These are phyloP conservation scores for Cetradonia linearis DNA, from an alignment of 495 filamentous ascomycete species.

Conservation along the genomic window DNA sequence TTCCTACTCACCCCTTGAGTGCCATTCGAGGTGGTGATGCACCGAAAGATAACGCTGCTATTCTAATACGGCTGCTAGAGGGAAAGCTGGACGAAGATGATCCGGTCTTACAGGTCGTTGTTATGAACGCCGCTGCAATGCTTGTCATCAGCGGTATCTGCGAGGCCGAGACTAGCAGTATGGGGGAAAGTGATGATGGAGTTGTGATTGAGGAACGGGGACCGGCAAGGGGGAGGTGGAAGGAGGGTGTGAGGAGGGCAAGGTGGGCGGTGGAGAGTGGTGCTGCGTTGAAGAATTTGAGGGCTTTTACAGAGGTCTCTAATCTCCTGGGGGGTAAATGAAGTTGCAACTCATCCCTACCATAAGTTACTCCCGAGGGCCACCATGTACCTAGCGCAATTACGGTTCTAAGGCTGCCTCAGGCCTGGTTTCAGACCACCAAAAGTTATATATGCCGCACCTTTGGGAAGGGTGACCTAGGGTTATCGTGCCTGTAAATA, in stretches of 20 bases:
- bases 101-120: slow-evolving; percentile 84
- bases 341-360: too few relatives aligned
- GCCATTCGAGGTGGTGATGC: slow-evolving; percentile 75
- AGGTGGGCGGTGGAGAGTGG: slow-evolving; percentile 76
- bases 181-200: slow-evolving; percentile 65
- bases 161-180: slow-evolving; percentile 64
- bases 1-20: slow-evolving; percentile 60
- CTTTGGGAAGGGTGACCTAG: too few relatives aligned
- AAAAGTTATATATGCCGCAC: too few relatives aligned
- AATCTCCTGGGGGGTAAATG: slow-evolving; percentile 22
- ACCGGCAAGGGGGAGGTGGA: slow-evolving; percentile 81
- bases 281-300: slow-evolving; percentile 64
- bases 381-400: too few relatives aligned
- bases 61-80: slow-evolving; percentile 64
- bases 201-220: slow-evolving; percentile 68
- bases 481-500: too few relatives aligned
- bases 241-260: slow-evolving; percentile 77
- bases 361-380: too few relatives aligned
- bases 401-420: too few relatives aligned
- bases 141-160: slow-evolving; percentile 78
- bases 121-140: slow-evolving; percentile 85
- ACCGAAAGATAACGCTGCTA: slow-evolving; percentile 74
- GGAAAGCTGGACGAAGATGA: slow-evolving; percentile 62
- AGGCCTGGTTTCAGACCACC: too few relatives aligned
- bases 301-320: slow-evolving; percentile 54